phyloP scores from a whole-genome alignment of 2,329 filamentous ascomycete species.

The Aspergillus ochraceoroseus region DNA sequence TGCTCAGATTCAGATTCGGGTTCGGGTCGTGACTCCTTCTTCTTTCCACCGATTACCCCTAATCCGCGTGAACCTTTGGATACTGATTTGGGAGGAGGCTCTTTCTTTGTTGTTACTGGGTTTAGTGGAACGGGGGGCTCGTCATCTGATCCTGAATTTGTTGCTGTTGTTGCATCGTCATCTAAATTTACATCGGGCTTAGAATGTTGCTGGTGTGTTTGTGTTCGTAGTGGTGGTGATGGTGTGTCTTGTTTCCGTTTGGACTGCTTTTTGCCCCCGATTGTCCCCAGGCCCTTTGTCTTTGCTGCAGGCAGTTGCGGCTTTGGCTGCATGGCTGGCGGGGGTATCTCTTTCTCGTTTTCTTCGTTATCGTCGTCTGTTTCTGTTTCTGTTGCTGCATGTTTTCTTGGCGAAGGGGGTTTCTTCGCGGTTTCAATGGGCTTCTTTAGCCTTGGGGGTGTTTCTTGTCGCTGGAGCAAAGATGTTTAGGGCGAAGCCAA shows the following conservation, averaged over 20 bases:
- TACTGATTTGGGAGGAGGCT: constrained; percentile 8
- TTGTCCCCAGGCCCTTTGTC: constrained; percentile 21
- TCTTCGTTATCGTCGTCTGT: constrained; percentile 12
- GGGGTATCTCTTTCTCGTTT: not conserved
- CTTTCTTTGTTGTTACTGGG: constrained; percentile 12
- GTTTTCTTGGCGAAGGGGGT: not conserved
- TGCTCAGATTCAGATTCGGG: not conserved
- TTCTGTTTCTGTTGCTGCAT: constrained; percentile 13
- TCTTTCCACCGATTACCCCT: constrained; percentile 33
- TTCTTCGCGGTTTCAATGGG: constrained; percentile 9
- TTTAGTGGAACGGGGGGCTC: constrained; percentile 2
- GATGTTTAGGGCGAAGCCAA: constrained; percentile 3
- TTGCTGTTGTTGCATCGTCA: constrained; percentile 3
- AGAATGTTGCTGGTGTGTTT: not conserved
- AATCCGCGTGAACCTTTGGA: constrained; percentile 19
- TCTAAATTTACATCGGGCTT: not conserved
- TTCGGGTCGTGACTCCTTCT: constrained; percentile 19
- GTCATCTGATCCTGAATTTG: constrained; percentile 8
- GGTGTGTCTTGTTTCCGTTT: constrained; percentile 1
- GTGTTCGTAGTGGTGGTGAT: not conserved
- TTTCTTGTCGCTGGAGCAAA: constrained; percentile 34
- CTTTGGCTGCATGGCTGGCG: constrained; percentile 8
- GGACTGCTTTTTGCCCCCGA: constrained; percentile 21
- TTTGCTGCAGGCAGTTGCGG: constrained; percentile 7
- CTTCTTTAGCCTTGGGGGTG: constrained; percentile 29